These are phyloP conservation scores for Komagataella phaffii DNA, from an alignment of 805 yeast genomes.

Conservation along the genomic window DNA sequence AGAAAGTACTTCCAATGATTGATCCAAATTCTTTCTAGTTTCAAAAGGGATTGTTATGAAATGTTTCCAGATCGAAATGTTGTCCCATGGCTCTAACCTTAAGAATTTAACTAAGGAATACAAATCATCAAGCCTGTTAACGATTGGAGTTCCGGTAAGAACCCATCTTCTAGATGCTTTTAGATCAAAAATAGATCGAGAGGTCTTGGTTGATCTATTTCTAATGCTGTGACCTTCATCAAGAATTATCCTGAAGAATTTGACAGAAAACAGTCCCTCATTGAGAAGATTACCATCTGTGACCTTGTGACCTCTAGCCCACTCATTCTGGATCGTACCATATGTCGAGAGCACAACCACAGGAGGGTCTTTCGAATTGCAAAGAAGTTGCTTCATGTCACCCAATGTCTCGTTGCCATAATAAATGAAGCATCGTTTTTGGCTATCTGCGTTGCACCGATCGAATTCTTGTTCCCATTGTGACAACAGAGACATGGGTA, in stretches of 20 bases:
- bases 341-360: slow-evolving; percentile 71
- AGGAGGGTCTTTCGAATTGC: slow-evolving; percentile 36
- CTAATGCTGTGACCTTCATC: slow-evolving; percentile 91
- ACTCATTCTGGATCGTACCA: slow-evolving; percentile 76
- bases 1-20: slow-evolving; percentile 75
- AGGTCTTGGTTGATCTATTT: slow-evolving; percentile 64
- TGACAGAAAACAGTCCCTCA: slow-evolving; percentile 55
- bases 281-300: slow-evolving; percentile 10
- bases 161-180: slow-evolving; percentile 63
- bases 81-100: slow-evolving; percentile 81
- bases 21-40: slow-evolving; percentile 42
- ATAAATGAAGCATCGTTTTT: slow-evolving; percentile 41
- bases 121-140: slow-evolving; percentile 77
- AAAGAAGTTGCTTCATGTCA: slow-evolving; percentile 33
- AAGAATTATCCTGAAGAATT: slow-evolving; percentile 62
- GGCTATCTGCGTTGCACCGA: slow-evolving; percentile 34
- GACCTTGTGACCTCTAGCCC: slow-evolving; percentile 28
- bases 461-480: slow-evolving; percentile 85
- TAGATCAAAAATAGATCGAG: slow-evolving; percentile 65
- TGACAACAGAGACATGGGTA: slow-evolving; percentile 82
- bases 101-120: slow-evolving; percentile 66
- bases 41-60: slow-evolving; percentile 79
- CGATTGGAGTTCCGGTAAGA: slow-evolving; percentile 87
- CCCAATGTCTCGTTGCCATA: slow-evolving; percentile 54
- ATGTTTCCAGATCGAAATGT: slow-evolving; percentile 75